Evolutionary conservation across 768 basidiomycete species (phyloP).

Genomic region (Agaricus sinodeliciosus): DNA sequence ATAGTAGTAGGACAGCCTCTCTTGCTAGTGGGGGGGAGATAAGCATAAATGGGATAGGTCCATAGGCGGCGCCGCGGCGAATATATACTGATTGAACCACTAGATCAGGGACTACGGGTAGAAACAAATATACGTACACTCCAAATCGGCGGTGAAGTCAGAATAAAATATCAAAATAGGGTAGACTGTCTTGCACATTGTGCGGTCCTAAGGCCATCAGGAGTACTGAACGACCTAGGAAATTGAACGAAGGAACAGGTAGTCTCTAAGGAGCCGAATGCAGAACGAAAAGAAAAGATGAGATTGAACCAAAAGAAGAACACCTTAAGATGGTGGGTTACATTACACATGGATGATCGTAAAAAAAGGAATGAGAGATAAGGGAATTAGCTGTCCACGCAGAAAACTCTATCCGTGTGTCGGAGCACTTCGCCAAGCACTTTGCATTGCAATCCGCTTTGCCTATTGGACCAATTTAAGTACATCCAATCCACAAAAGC

Average conservation of each 20-base stretch:
- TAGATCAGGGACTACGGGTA: not conserved
- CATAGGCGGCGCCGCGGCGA: not conserved
- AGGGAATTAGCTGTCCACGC: not conserved
- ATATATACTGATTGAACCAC: not conserved
- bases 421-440: slow-evolving; percentile 65
- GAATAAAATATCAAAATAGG: too few species aligned
- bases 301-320: not conserved
- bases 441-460: slow-evolving; percentile 81
- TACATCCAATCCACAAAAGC: not conserved
- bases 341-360: slow-evolving; percentile 1
- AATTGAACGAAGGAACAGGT: not conserved
- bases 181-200: too few species aligned
- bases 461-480: slow-evolving; percentile 39
- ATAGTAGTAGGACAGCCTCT: not conserved
- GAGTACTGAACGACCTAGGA: not conserved
- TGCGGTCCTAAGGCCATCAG: too few species aligned
- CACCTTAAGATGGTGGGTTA: not conserved
- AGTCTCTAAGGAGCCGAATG: not conserved
- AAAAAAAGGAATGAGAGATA: not conserved
- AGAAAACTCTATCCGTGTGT: not conserved
- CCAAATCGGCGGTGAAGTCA: not conserved
- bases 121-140: not conserved
- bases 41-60: not conserved
- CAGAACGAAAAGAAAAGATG: not conserved
- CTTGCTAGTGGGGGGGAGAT: not conserved